These are phyloP conservation scores for Chaetoceros tenuissimus DNA, from an alignment of 108 stramenopile genomes.

Conservation along the genomic window DNA sequence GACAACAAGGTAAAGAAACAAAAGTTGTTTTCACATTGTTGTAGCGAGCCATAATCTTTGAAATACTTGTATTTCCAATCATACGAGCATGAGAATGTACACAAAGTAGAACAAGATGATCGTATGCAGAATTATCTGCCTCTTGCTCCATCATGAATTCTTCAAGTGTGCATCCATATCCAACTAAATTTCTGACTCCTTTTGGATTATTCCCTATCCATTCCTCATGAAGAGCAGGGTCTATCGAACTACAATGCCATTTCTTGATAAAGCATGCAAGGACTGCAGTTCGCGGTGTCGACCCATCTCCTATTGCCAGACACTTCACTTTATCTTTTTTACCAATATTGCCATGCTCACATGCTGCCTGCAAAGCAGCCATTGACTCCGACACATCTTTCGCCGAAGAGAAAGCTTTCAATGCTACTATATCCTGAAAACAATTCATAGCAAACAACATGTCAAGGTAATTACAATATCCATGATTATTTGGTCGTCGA, in stretches of 20 bases:
- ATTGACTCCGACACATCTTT: slow-evolving; percentile 46
- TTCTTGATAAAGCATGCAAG: slow-evolving; percentile 26
- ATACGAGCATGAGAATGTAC: slow-evolving; percentile 50
- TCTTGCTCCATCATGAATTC: slow-evolving; percentile 15
- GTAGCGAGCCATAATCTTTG: slow-evolving; percentile 15
- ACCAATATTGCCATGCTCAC: slow-evolving; percentile 13
- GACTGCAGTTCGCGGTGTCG: slow-evolving; percentile 34
- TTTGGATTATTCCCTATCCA: slow-evolving; percentile 21
- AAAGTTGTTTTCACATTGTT: slow-evolving; percentile 23
- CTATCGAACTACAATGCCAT: slow-evolving; percentile 39
- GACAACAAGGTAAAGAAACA: slow-evolving; percentile 39
- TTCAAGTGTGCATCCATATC: slow-evolving; percentile 31
- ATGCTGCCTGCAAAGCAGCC: slow-evolving; percentile 35
- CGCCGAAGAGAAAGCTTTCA: slow-evolving; percentile 21
- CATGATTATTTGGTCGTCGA: slow-evolving; percentile 39
- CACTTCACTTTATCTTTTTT: slow-evolving; percentile 18
- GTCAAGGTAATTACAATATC: slow-evolving; percentile 41
- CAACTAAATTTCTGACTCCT: slow-evolving; percentile 19
- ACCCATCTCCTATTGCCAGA: slow-evolving; percentile 41
- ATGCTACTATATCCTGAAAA: slow-evolving; percentile 27
- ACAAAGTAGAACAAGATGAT: slow-evolving; percentile 32
- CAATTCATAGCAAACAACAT: slow-evolving; percentile 34
- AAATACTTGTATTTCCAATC: slow-evolving; percentile 10
- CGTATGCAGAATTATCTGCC: not conserved
- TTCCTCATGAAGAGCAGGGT: slow-evolving; percentile 31